A percentile compares a stretch with the other conserved stretches of the same genome.
phyloP scores from a whole-genome alignment of 2,329 filamentous ascomycete species.

The Aspergillus sp. region DNA sequence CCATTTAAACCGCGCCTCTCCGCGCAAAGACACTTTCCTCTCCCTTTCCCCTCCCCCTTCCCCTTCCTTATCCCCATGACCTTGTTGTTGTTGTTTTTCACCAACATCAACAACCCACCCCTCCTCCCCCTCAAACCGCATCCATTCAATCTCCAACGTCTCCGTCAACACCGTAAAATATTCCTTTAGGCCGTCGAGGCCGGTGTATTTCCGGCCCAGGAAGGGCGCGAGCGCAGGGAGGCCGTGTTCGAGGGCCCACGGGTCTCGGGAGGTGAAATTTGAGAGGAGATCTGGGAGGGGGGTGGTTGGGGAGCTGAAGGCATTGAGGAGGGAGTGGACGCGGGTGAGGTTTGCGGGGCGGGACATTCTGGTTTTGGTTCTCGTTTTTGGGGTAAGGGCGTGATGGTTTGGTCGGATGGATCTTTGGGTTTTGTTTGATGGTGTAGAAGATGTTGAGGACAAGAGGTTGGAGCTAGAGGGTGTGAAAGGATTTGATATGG shows the following conservation, averaged over 20 bases:
- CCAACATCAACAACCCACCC: slow-evolving; percentile 40
- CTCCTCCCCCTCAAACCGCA: slow-evolving; percentile 36
- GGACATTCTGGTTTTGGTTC: slow-evolving; percentile 10
- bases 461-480: no score
- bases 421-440: not conserved
- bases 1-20: slow-evolving; percentile 35
- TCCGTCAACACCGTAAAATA: slow-evolving; percentile 39
- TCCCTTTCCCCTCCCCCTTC: no score
- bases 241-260: slow-evolving; percentile 41
- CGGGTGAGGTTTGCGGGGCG: slow-evolving; percentile 22
- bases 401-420: no score
- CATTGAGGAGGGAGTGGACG: slow-evolving; percentile 29
- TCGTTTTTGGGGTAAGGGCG: not conserved
- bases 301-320: slow-evolving; percentile 26
- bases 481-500: no score
- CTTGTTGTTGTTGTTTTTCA: slow-evolving; percentile 7
- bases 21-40: slow-evolving; percentile 31
- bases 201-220: slow-evolving; percentile 42
- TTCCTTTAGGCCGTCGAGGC: slow-evolving; percentile 30
- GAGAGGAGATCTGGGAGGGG: slow-evolving; percentile 28
- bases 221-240: slow-evolving; percentile 42
- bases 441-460: not conserved
- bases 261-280: slow-evolving; percentile 33
- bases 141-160: slow-evolving; percentile 33
- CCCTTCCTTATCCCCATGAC: no score